These are phyloP conservation scores for Vitis labrusca DNA, from an alignment of 164 flowering plant species.

Conservation along the genomic window DNA sequence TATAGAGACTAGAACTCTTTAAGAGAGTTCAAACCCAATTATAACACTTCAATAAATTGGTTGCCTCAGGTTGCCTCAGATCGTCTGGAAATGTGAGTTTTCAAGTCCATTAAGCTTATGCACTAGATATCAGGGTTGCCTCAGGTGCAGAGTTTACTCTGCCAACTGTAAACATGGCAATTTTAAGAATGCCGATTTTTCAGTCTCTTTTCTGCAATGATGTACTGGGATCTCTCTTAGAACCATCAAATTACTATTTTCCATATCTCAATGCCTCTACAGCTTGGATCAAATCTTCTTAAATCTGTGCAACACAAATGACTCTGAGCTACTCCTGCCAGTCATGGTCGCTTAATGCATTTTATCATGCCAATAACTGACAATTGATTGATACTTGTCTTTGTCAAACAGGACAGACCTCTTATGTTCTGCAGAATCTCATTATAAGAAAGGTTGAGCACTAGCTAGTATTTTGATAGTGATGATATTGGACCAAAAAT, in stretches of 20 bases:
- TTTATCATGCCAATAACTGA: neutral
- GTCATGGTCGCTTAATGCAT: neutral
- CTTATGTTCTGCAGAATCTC: slow-evolving; percentile 46
- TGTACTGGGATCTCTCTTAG: neutral
- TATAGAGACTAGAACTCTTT: too few relatives aligned
- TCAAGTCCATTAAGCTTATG: neutral
- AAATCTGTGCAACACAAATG: neutral
- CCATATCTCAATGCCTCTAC: neutral
- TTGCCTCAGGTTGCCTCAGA: slow-evolving; percentile 63
- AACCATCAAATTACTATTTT: neutral
- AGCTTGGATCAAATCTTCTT: neutral
- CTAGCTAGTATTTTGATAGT: neutral
- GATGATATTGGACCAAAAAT: neutral
- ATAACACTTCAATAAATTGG: too few relatives aligned
- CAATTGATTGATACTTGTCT: neutral
- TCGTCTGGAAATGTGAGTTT: slow-evolving; percentile 65
- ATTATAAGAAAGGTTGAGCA: slow-evolving; percentile 60
- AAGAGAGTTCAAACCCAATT: too few relatives aligned
- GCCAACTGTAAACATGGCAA: too few relatives aligned
- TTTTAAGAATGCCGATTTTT: too few relatives aligned
- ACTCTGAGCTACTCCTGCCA: neutral
- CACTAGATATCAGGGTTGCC: too few relatives aligned
- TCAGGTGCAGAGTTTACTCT: too few relatives aligned
- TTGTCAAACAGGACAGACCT: slow-evolving; percentile 53
- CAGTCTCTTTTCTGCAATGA: neutral